Evolutionary conservation across 2,329 filamentous ascomycete species (phyloP), one percentile per base, ranked within the genome.

Genomic region (Diaporthe destruens): DNA sequence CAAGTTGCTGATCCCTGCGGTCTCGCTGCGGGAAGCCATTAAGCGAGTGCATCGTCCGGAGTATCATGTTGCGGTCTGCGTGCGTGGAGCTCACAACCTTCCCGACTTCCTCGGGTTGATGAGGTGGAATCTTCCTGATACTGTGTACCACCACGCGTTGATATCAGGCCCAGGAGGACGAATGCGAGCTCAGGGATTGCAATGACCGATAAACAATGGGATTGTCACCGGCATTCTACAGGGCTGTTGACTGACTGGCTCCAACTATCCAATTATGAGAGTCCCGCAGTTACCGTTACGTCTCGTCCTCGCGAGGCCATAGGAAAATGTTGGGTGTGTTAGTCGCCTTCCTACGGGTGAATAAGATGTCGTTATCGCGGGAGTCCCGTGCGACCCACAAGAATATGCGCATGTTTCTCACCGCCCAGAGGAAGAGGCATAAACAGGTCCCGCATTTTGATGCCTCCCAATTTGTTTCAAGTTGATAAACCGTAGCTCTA

Each of bases 11-110:
- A 53, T 53, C 61, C 61, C 61, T 66, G 61, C n/a, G n/a, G n/a
- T n/a, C n/a, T n/a, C n/a, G n/a, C n/a, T n/a, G n/a, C 47, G 47
- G 29, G 47, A 53, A 1, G 25, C 3, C 25, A n/a, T 29, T 66
- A 53, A 53, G 61, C 61, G 61, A 66, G 61, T 51, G 61, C 47
- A 53, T 66, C 61, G 61, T n/a, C n/a, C n/a, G n/a, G n/a, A n/a
- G n/a, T 53, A 29, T 66, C 32, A 53, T 53, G 14, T 42, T 42
- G 51, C 59, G 57, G 23, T 61, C 18, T 18, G 39, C 25, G 4
- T 63, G 23, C 12, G 32, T 47, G 23, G 20, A 25, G 61, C 34
- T 39, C 44, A 25, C 61, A 20, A 34, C 39, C 39, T 42, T 14
- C 14, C 12, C 14, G 5, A 14, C 7, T 53, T n/a, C 44, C n/a